phyloP scores from a whole-genome alignment of 352 stramenopile species.

The Globisporangium takayamanum region DNA sequence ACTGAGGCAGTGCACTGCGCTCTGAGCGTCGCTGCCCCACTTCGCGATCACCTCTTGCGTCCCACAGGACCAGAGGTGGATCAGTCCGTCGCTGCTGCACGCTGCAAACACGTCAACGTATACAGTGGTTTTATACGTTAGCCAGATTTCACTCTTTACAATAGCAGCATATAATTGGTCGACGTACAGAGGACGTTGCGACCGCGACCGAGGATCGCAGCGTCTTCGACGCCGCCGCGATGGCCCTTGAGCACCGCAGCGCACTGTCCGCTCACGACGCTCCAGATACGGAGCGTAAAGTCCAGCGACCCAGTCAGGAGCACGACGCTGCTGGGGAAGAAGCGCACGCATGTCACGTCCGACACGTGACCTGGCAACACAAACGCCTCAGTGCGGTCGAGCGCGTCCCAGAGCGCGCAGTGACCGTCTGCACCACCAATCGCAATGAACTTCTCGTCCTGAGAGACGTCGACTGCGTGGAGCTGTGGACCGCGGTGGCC shows the following conservation, averaged over 20 bases:
- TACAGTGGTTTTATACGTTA: neutral
- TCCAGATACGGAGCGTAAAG: slow-evolving; percentile 72
- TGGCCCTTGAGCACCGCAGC: slow-evolving; percentile 58
- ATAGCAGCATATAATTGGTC: neutral
- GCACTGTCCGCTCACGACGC: slow-evolving; percentile 31
- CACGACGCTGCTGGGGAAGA: slow-evolving; percentile 71
- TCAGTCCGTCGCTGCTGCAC: slow-evolving; percentile 47
- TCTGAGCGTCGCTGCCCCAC: slow-evolving; percentile 55
- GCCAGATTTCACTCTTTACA: neutral
- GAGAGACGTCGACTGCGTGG: slow-evolving; percentile 38
- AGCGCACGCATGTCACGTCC: slow-evolving; percentile 50
- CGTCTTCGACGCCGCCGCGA: slow-evolving; percentile 43
- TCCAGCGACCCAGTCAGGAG: slow-evolving; percentile 65
- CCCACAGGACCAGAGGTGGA: slow-evolving; percentile 62
- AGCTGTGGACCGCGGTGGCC: slow-evolving; percentile 22
- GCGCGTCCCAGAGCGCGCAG: slow-evolving; percentile 41
- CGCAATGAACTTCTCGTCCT: slow-evolving; percentile 39
- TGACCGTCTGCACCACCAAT: slow-evolving; percentile 51
- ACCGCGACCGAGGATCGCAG: slow-evolving; percentile 54
- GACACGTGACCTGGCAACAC: slow-evolving; percentile 43
- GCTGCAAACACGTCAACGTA: slow-evolving; percentile 20
- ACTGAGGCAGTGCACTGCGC: slow-evolving; percentile 42
- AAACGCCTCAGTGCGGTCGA: slow-evolving; percentile 19
- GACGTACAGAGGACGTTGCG: slow-evolving; percentile 70
- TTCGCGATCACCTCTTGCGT: slow-evolving; percentile 47